Conservation (phyloP, 805 yeast genomes). For the Saccharomycopsis fodiens region DNA sequence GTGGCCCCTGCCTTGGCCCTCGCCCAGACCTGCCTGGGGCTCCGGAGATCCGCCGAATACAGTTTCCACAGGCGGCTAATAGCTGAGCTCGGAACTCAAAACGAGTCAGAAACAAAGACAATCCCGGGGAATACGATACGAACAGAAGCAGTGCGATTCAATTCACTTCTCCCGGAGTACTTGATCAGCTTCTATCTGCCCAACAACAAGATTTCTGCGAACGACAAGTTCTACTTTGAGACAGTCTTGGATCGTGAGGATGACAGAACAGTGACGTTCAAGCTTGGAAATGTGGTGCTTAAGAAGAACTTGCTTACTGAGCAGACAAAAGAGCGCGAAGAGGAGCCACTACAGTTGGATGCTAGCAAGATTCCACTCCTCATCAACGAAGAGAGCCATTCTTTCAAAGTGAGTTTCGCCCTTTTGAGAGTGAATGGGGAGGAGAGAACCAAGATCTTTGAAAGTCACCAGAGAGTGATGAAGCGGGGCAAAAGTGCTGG, state of each 20-base stretch:
- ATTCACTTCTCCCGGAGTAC: neutral
- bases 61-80: no score
- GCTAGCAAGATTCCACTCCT: neutral
- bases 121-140: no score
- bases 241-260: neutral
- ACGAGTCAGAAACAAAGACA: no score
- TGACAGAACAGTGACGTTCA: neutral
- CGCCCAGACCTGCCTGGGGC: no score
- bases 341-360: neutral
- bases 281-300: neutral
- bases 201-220: constrained; percentile 3
- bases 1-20: no score
- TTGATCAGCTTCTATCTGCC: constrained; percentile 6
- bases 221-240: constrained; percentile 8
- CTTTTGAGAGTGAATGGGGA: neutral
- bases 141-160: no score
- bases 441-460: constrained; percentile 3
- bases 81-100: no score
- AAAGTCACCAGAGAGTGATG: neutral
- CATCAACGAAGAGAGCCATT: constrained; percentile 3
- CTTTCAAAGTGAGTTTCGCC: constrained; percentile 3
- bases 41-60: no score
- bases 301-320: constrained; percentile 4
- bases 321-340: neutral
- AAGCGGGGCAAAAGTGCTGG: neutral